Conservation (phyloP, 805 yeast species). For the Candida maltosa region DNA sequence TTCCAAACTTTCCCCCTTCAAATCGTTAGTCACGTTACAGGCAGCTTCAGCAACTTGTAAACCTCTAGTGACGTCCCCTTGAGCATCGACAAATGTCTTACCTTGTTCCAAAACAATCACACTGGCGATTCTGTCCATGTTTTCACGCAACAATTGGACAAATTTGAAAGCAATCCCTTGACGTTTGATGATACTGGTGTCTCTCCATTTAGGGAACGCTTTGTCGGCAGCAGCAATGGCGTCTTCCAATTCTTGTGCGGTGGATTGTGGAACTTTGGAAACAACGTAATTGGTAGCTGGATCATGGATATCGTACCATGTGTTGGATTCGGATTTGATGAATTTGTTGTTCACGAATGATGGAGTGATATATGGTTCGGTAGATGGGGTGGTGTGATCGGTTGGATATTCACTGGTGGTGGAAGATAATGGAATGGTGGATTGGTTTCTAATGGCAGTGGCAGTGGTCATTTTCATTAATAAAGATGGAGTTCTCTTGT, state of each 20-base stretch:
- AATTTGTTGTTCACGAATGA: conserved; percentile 50
- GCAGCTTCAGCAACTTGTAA: conserved; percentile 78
- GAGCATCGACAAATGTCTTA: conserved; percentile 70
- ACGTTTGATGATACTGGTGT: conserved; percentile 57
- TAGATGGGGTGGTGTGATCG: conserved; percentile 29
- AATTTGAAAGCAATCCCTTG: conserved; percentile 71
- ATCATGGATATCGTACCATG: conserved; percentile 69
- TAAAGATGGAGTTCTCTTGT: neutral
- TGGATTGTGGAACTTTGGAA: conserved; percentile 68
- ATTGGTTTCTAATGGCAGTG: conserved; percentile 8
- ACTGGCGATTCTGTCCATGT: conserved; percentile 67
- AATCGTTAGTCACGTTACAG: conserved; percentile 60
- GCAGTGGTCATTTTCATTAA: no score
- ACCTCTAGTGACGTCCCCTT: conserved; percentile 72
- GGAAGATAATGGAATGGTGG: conserved; percentile 23
- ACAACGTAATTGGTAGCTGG: conserved; percentile 72
- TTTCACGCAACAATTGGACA: conserved; percentile 58
- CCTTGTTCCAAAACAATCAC: conserved; percentile 53
- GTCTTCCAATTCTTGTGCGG: conserved; percentile 58
- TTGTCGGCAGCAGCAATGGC: conserved; percentile 64
- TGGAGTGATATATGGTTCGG: conserved; percentile 49
- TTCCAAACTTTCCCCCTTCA: conserved; percentile 61
- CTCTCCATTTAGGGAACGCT: conserved; percentile 60
- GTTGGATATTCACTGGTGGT: conserved; percentile 38
- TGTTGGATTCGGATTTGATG: conserved; percentile 45